Conservation (phyloP, 176 grass and related monocot species). For the Puccinellia tenuiflora region DNA sequence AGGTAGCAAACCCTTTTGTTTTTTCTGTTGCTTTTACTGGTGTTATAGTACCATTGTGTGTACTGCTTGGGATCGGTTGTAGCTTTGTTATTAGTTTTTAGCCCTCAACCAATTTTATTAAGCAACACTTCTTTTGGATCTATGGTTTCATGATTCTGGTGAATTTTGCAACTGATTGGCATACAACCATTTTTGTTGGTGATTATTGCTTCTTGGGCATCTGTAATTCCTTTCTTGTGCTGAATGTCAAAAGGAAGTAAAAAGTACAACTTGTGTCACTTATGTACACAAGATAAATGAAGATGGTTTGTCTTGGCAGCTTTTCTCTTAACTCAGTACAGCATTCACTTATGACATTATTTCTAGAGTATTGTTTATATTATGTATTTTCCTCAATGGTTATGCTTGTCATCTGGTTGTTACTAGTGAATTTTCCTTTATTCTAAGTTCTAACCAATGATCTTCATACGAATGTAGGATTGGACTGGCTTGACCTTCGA, state of each 20-base stretch:
- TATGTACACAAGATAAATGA: background rate
- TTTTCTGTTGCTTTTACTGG: background rate
- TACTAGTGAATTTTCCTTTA: background rate
- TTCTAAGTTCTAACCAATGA: constrained; percentile 1
- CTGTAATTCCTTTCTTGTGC: background rate
- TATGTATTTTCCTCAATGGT: background rate
- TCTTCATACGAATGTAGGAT: constrained; percentile 53
- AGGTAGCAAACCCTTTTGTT: constrained; percentile 45
- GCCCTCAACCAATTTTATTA: background rate
- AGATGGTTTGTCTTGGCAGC: background rate
- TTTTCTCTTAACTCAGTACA: constrained; percentile 16
- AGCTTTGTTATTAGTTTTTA: background rate
- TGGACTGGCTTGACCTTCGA: constrained; percentile 94
- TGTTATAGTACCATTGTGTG: background rate
- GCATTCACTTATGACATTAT: background rate
- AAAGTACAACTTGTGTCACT: background rate
- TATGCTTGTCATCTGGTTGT: background rate
- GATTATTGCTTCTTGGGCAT: background rate
- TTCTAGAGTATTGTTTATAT: background rate
- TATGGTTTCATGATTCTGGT: background rate
- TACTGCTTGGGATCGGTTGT: background rate
- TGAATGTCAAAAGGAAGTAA: background rate
- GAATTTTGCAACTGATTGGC: background rate
- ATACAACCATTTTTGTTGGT: background rate
- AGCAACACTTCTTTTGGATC: background rate